Conservation (phyloP, 225 moss, liverwort and hornwort genomes). For the Takakia lepidozioides region DNA sequence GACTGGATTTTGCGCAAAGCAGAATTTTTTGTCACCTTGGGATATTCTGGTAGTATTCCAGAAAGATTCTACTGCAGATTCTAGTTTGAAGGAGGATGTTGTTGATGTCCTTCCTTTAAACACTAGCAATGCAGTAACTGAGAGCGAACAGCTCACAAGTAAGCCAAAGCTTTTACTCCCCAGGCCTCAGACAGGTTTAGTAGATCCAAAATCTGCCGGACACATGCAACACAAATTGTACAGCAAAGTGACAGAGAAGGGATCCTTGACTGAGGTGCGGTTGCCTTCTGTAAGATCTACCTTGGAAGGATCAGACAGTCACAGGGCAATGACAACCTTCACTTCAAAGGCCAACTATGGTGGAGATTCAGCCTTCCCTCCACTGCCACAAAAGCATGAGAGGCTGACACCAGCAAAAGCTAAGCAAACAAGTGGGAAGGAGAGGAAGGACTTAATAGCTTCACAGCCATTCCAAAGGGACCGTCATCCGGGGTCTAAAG, state of each 20-base stretch:
- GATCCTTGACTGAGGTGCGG: constrained; percentile 23
- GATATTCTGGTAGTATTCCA: constrained; percentile 53
- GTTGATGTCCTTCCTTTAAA: too few relatives aligned
- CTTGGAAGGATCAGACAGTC: too few relatives aligned
- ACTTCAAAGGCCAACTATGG: constrained; percentile 58
- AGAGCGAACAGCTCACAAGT: constrained; percentile 20
- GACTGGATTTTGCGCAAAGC: constrained; percentile 67
- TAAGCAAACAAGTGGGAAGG: constrained; percentile 24
- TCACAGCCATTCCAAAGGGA: constrained; percentile 20
- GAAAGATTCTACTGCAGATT: constrained; percentile 18
- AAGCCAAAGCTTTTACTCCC: constrained; percentile 19
- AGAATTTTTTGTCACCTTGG: constrained; percentile 63
- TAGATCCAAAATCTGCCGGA: constrained; percentile 31
- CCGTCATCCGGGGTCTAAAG: constrained; percentile 15
- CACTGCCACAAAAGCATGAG: constrained; percentile 68
- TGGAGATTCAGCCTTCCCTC: constrained; percentile 90
- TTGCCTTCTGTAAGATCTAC: constrained; percentile 5
- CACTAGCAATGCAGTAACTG: constrained; percentile 20
- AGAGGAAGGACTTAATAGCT: constrained; percentile 32
- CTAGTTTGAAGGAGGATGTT: constrained; percentile 21
- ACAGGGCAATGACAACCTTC: constrained; percentile 29
- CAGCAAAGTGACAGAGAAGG: constrained; percentile 58
- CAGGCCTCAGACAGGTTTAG: constrained; percentile 27
- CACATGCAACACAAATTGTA: constrained; percentile 25
- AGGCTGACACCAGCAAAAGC: constrained; percentile 32